Evolutionary conservation across 1,284 basidiomycete species (phyloP).

Genomic region (Leccinum subspadiceum): DNA sequence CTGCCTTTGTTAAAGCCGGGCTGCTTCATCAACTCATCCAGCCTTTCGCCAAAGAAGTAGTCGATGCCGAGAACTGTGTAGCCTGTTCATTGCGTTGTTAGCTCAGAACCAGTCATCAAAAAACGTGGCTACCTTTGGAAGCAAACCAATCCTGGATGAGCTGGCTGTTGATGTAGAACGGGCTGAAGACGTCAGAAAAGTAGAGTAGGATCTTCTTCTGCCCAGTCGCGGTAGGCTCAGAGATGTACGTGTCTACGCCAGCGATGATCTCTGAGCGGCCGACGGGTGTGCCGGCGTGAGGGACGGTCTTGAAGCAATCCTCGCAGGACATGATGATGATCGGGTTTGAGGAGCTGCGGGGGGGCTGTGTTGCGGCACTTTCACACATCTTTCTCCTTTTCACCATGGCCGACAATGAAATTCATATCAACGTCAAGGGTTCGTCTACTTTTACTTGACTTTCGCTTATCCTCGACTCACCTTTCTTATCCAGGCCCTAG

Average conservation of each 20-base stretch:
- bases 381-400: background rate
- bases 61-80: slow-evolving; percentile 53
- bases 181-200: slow-evolving; percentile 52
- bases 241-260: slow-evolving; percentile 50
- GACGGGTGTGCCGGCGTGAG: slow-evolving; percentile 45
- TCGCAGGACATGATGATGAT: slow-evolving; percentile 25
- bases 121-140: slow-evolving; percentile 38
- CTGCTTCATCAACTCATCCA: slow-evolving; percentile 36
- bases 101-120: background rate
- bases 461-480: background rate
- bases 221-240: slow-evolving; percentile 35
- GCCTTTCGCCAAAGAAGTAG: slow-evolving; percentile 55
- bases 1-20: slow-evolving; percentile 39
- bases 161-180: slow-evolving; percentile 50
- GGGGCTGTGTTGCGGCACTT: slow-evolving; percentile 19
- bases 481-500: slow-evolving; percentile 59
- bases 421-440: slow-evolving; percentile 79
- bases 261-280: slow-evolving; percentile 40
- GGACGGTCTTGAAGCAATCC: slow-evolving; percentile 47
- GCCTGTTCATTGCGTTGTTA: slow-evolving; percentile 33
- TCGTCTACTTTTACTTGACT: background rate
- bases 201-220: slow-evolving; percentile 48
- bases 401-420: slow-evolving; percentile 57
- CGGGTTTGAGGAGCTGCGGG: background rate
- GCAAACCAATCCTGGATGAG: slow-evolving; percentile 56